These are phyloP conservation scores for Cercospora zeina DNA, from an alignment of 2,329 filamentous ascomycete species.

Conservation along the genomic window DNA sequence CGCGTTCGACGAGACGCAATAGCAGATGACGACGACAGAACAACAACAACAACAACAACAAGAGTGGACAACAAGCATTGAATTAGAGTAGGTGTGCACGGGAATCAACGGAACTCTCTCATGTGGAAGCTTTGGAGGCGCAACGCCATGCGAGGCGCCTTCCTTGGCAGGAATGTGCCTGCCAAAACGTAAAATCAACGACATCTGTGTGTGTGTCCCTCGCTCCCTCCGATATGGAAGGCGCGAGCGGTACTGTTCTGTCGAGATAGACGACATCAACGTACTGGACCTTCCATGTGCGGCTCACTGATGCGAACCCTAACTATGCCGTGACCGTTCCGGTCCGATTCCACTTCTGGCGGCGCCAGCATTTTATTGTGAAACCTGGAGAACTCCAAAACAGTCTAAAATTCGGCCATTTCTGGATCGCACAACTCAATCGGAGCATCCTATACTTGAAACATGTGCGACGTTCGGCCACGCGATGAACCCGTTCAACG, in stretches of 20 bases:
- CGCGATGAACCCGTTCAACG: background rate
- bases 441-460: background rate
- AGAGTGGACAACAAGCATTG: background rate
- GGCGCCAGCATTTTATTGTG: background rate
- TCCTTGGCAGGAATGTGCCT: conserved; percentile 15
- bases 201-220: too few species aligned
- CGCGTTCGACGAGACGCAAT: background rate
- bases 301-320: too few species aligned
- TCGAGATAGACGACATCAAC: background rate
- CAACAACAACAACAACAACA: background rate
- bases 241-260: background rate
- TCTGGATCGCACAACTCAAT: background rate
- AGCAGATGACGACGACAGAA: background rate
- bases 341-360: too few species aligned
- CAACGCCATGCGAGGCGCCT: conserved; percentile 3
- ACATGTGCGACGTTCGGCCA: background rate
- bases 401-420: background rate
- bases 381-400: background rate
- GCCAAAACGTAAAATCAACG: conserved; percentile 15
- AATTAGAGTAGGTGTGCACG: background rate
- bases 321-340: too few species aligned
- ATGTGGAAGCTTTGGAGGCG: conserved; percentile 1
- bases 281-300: background rate
- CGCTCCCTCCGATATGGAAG: background rate
- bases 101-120: background rate